Percentiles rank a stretch among this genome's conserved stretches.
Conservation (phyloP, 1,139 yeast species). For the Yamadazyma pseudoaaseri region DNA sequence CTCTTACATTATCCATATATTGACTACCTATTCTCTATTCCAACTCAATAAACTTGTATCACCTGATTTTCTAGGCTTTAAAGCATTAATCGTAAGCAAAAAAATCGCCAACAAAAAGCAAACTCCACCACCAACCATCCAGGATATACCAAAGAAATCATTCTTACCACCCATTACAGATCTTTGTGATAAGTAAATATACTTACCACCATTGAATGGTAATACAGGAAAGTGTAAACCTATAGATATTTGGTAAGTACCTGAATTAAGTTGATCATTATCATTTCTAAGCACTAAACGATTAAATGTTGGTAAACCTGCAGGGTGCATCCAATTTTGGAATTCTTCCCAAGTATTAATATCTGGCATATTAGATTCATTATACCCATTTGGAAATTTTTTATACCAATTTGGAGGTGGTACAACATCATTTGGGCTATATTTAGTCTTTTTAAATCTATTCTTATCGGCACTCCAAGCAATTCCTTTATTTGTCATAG, state of each 20-base stretch:
- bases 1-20: no score
- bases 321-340: slow-evolving; percentile 98
- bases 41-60: slow-evolving; percentile 72
- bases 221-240: slow-evolving; percentile 89
- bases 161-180: slow-evolving; percentile 92
- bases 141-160: slow-evolving; percentile 79
- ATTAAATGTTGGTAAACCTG: slow-evolving; percentile 84
- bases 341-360: slow-evolving; percentile 62
- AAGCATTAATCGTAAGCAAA: slow-evolving; percentile 58
- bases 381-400: slow-evolving; percentile 69
- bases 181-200: slow-evolving; percentile 75
- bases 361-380: slow-evolving; percentile 60
- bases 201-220: slow-evolving; percentile 80
- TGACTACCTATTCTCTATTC: no score
- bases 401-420: slow-evolving; percentile 81
- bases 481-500: slow-evolving; percentile 54
- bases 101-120: slow-evolving; percentile 61
- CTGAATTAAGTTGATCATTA: slow-evolving; percentile 54
- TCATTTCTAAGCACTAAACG: slow-evolving; percentile 83
- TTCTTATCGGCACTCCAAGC: slow-evolving; percentile 67
- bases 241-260: slow-evolving; percentile 68
- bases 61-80: slow-evolving; percentile 73
- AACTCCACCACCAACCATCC: slow-evolving; percentile 93
- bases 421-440: slow-evolving; percentile 56
- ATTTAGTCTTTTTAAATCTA: slow-evolving; percentile 58